Conservation (phyloP, 306 rosid species). For the Vachellia collinsii region DNA sequence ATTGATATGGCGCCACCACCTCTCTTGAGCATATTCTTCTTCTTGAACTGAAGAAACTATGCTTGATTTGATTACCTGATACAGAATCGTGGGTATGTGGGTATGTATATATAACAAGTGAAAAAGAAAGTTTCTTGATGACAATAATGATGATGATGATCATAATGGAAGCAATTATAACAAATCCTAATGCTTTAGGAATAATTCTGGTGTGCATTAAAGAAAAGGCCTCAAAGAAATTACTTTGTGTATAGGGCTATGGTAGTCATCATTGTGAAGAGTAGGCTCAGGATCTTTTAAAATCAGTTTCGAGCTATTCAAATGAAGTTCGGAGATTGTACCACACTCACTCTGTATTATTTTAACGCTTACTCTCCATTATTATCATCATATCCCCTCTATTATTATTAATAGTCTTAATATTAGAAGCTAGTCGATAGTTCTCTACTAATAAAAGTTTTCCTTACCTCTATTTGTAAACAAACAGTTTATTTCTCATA, state of each 20-base stretch:
- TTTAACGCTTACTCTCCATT: too few species aligned
- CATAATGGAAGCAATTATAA: conserved; percentile 79
- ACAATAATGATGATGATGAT: conserved; percentile 48
- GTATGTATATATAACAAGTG: conserved; percentile 47
- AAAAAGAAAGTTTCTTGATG: conserved; percentile 44
- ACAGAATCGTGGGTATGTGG: neutral
- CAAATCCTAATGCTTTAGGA: conserved; percentile 62
- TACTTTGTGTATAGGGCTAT: conserved; percentile 41
- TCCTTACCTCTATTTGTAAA: too few species aligned
- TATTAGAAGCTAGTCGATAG: too few species aligned
- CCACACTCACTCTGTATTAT: too few species aligned
- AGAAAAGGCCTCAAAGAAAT: neutral
- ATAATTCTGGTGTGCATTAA: conserved; percentile 54
- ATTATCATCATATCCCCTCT: too few species aligned
- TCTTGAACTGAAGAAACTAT: neutral
- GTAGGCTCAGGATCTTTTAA: conserved; percentile 39
- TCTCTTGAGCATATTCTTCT: conserved; percentile 56
- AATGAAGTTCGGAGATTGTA: neutral
- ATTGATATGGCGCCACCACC: conserved; percentile 54
- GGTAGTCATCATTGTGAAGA: conserved; percentile 66
- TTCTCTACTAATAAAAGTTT: too few species aligned
- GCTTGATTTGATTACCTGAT: neutral
- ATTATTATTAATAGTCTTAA: too few species aligned
- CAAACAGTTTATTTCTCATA: too few species aligned
- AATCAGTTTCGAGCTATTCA: neutral